Percentiles rank a stretch among this genome's conserved stretches.
Evolutionary conservation across 176 grass and related monocot genomes (phyloP).

Genomic region (bread wheat (Triticum aestivum)): IWGSC_CS_RefSeq_v2.1 NC_057795.1:237017493-237017992

Average conservation of each 20-base stretch:
- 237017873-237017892: constrained; percentile 88
- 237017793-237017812: constrained; percentile 95
- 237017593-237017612: constrained; percentile 80
- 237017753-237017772: constrained; percentile 99
- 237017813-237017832: constrained; percentile 99
- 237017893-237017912: constrained; percentile 98
- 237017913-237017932: constrained; percentile 89
- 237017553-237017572: constrained; percentile 97
- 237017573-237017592: constrained; percentile 79
- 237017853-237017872: constrained; percentile 50
- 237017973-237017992: constrained; percentile 99
- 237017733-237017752: constrained; percentile 99
- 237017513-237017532: constrained; percentile 94
- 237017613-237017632: constrained; percentile 97
- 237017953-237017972: constrained; percentile 96
- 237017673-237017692: constrained; percentile 85
- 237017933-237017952: constrained; percentile 98
- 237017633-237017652: constrained; percentile 99
- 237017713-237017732: constrained; percentile 95
- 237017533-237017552: constrained; percentile 90
- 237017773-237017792: constrained; percentile 99
- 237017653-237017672: constrained; percentile 86
- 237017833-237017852: constrained; percentile 60
- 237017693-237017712: constrained; percentile 98
- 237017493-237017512: constrained; percentile 98